A percentile compares a stretch with the other conserved stretches of the same genome.
phyloP scores from a whole-genome alignment of 2,329 filamentous ascomycete genomes.

The Cyanodermella asteris region DNA sequence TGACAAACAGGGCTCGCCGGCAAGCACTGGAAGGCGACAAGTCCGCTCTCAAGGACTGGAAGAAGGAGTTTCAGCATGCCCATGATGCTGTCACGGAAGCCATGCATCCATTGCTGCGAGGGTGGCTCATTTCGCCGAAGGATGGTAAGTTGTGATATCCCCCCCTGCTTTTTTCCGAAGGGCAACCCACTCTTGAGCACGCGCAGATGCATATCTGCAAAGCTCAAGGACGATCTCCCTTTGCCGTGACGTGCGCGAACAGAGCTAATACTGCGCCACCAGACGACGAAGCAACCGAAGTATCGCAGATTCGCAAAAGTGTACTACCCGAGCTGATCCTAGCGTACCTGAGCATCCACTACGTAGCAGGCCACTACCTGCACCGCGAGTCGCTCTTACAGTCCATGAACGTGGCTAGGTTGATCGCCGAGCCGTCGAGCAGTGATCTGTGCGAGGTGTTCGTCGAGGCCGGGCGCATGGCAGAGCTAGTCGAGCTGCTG shows the following conservation, averaged over 20 bases:
- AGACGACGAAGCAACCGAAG: conserved; percentile 37
- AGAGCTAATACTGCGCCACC: too few relatives aligned
- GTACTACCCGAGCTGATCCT: conserved; percentile 77
- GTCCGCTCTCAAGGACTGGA: conserved; percentile 25
- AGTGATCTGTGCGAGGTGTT: conserved; percentile 46
- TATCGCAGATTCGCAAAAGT: conserved; percentile 43
- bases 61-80: conserved; percentile 30
- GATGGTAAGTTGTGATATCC: conserved; percentile 26
- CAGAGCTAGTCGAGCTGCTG: conserved; percentile 54
- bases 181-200: not conserved
- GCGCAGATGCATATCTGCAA: not conserved
- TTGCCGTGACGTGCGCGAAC: conserved; percentile 6
- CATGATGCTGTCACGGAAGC: conserved; percentile 32
- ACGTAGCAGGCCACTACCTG: conserved; percentile 53
- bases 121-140: conserved; percentile 37
- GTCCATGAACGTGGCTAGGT: conserved; percentile 64
- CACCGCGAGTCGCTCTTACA: conserved; percentile 58
- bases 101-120: conserved; percentile 39
- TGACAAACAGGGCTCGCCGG: too few relatives aligned
- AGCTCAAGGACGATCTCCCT: too few relatives aligned
- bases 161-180: conserved; percentile 6
- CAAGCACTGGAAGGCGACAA: conserved; percentile 14
- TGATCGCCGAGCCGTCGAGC: conserved; percentile 49
- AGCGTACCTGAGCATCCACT: conserved; percentile 60
- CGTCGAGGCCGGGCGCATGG: conserved; percentile 42